Percentiles rank a stretch among this genome's conserved stretches.
These are phyloP conservation scores for Paraconiothyrium brasiliense DNA, from an alignment of 2,329 filamentous ascomycete species.

Conservation along the genomic window DNA sequence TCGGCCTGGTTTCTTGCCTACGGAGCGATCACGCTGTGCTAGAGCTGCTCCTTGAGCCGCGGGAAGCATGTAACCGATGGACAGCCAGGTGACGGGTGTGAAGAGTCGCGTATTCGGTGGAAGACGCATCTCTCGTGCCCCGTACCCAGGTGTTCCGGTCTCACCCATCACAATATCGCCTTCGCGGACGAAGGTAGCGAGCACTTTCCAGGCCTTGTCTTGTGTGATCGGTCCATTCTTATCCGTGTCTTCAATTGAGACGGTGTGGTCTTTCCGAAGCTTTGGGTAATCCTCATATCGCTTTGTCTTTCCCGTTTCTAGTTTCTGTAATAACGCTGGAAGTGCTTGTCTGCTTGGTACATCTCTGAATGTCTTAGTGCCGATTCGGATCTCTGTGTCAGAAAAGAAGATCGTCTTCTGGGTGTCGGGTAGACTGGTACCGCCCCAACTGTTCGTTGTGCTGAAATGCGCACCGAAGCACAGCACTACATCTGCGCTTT, in stretches of 20 bases:
- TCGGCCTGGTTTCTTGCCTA: conserved; percentile 61
- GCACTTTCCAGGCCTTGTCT: conserved; percentile 59
- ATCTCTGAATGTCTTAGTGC: conserved; percentile 29
- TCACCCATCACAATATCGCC: conserved; percentile 67
- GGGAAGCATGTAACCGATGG: conserved; percentile 69
- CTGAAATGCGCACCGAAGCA: conserved; percentile 59
- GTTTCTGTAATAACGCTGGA: conserved; percentile 10
- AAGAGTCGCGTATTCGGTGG: conserved; percentile 23
- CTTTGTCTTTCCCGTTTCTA: conserved; percentile 2
- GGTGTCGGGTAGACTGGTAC: conserved; percentile 50
- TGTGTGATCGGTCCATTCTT: conserved; percentile 54
- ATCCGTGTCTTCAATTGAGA: conserved; percentile 4
- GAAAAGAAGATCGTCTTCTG: conserved; percentile 47
- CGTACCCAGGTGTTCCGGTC: conserved; percentile 57
- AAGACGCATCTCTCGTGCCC: conserved; percentile 25
- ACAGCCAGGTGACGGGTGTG: conserved; percentile 38
- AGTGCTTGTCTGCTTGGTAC: conserved; percentile 15
- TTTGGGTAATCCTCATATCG: conserved; percentile 9
- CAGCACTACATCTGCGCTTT: conserved; percentile 57
- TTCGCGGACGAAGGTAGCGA: conserved; percentile 58
- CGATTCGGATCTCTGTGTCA: conserved; percentile 44
- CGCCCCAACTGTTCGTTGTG: conserved; percentile 57
- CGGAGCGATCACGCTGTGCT: conserved; percentile 22
- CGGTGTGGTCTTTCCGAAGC: background rate
- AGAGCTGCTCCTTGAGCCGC: conserved; percentile 65